These are phyloP conservation scores for Phylloporus scabripes DNA, from an alignment of 768 basidiomycete species.

Conservation along the genomic window DNA sequence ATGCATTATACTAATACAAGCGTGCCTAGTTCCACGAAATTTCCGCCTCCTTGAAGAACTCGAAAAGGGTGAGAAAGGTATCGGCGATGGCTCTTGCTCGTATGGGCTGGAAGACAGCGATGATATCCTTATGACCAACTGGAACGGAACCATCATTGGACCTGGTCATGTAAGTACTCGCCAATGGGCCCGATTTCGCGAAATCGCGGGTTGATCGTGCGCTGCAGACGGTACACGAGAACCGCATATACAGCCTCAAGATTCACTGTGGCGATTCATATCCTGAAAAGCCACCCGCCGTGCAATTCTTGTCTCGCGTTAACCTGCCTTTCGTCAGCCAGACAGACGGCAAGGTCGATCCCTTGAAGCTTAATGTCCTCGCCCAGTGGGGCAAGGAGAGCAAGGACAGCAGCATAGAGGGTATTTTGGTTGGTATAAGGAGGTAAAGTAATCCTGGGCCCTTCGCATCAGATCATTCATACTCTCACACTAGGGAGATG, in stretches of 20 bases:
- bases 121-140: conserved; percentile 95
- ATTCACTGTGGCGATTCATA: conserved; percentile 77
- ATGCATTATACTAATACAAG: not conserved
- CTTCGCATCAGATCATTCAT: conserved; percentile 6
- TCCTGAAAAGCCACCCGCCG: conserved; percentile 70
- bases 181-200: conserved; percentile 4
- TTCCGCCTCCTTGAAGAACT: conserved; percentile 97
- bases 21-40: conserved; percentile 78
- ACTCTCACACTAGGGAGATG: conserved; percentile 70
- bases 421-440: conserved; percentile 86
- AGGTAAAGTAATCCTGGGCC: conserved; percentile 42
- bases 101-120: conserved; percentile 95
- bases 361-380: conserved; percentile 64
- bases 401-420: conserved; percentile 76
- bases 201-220: conserved; percentile 14
- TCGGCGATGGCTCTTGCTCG: conserved; percentile 96
- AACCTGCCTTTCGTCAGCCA: conserved; percentile 90
- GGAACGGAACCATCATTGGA: conserved; percentile 99
- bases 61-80: conserved; percentile 99
- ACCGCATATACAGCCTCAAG: conserved; percentile 94
- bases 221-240: conserved; percentile 90
- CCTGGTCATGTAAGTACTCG: conserved; percentile 82
- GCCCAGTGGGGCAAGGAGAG: conserved; percentile 65
- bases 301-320: conserved; percentile 84
- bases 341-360: conserved; percentile 73